Evolutionary conservation across 2,329 filamentous ascomycete genomes (phyloP), one percentile per base, ranked within the genome.

Genomic region (Arachnopeziza araneosa): DNA sequence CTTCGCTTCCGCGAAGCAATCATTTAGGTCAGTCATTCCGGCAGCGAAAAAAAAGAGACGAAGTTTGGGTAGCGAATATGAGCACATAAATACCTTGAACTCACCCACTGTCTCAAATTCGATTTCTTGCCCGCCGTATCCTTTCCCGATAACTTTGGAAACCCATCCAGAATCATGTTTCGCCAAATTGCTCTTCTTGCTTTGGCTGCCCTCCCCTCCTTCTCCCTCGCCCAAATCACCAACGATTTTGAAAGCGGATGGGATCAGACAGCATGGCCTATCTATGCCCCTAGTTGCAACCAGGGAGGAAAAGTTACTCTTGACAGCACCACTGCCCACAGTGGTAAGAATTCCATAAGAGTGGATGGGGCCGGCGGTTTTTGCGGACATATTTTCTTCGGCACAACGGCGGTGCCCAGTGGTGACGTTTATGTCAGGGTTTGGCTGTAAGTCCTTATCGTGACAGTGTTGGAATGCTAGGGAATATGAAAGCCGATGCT

Each of bases 371-470:
- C 78, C 0, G 79, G 79, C 50, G 81, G 81, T 4, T 83, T 78
- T 71, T 83, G 81, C 58, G 81, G 81, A 24, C 83, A 86, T 68
- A 81, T 84, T 53, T 86, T 86, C 73, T 80, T 86, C 60, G 83
- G 83, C 60, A 85, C 83, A 1, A 81, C 74, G 1, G 77, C 79
- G 51, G 74, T 86, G 1, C 83, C 83, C 0, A 77, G 69, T 55
- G 83, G 83, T 1, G 80, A 85, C 68, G 74, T 86, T 57, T 85
- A 84, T 58, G 82, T 85, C 23, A 70, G 82, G 64, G 74, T 77
- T n/a, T 85, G 73, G 64, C 60, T 86, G 83, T 85, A 74, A 76
- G 82, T 77, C 50, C n/a, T 52, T 62, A 24, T 21, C 36, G 24
- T 50, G 36, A 30, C 26, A 30, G 26, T 4, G 26, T 30, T 4